Evolutionary conservation across 257 asterid species (phyloP).

Genomic region (Knoxia roxburghii): DNA sequence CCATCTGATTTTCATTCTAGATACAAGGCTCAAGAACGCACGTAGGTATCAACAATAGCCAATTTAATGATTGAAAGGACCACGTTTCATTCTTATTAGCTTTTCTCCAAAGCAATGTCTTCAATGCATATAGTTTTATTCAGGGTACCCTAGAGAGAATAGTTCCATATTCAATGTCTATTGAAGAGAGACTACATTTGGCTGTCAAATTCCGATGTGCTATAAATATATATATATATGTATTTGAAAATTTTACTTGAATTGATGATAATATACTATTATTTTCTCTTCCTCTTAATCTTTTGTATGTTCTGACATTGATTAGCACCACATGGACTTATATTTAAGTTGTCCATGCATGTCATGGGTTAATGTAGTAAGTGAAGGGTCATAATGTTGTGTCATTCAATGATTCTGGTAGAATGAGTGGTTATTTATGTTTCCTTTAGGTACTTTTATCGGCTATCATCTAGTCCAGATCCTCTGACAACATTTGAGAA

Average conservation of each 20-base stretch:
- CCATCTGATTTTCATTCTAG: conserved; percentile 89
- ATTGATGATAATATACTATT: background rate
- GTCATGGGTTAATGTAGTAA: too few relatives aligned
- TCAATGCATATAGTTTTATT: too few relatives aligned
- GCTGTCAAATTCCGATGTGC: too few relatives aligned
- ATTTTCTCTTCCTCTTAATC: background rate
- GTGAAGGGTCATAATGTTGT: too few relatives aligned
- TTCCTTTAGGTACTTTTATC: conserved; percentile 67
- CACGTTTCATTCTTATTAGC: too few relatives aligned
- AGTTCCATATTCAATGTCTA: background rate
- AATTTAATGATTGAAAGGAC: background rate
- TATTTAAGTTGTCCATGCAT: background rate
- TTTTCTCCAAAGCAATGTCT: too few relatives aligned
- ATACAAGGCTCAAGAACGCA: conserved; percentile 85
- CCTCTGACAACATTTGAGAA: conserved; percentile 65
- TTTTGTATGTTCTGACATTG: background rate
- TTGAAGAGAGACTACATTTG: background rate
- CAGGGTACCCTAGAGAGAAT: too few relatives aligned
- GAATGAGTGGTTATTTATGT: conserved; percentile 12
- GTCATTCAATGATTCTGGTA: background rate
- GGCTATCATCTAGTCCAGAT: conserved; percentile 61
- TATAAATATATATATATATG: too few relatives aligned
- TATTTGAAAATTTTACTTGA: background rate
- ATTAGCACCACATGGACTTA: background rate
- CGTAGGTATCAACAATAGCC: conserved; percentile 60